Base-by-base conservation (phyloP, 768 basidiomycete genomes). In the Pleurotus platypus region DNA sequence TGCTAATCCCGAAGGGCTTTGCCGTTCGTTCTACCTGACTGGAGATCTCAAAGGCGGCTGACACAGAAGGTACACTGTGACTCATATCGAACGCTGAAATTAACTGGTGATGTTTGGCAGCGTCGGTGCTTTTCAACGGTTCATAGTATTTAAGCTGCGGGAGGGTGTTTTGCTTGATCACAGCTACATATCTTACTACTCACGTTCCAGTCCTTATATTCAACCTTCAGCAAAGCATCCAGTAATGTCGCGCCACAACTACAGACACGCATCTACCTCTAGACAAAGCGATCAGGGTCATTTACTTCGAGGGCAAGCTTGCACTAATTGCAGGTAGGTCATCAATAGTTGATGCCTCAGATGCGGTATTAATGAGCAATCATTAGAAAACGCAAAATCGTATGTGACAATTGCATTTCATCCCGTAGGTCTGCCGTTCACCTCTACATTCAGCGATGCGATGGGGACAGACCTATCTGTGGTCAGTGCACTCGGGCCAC, bases 401-500 rank as follows among this genome's bases (percentile, higher is more conserved):
- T 54, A 42, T 20, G 51, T 54, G n/a, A 16, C 27, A 16, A n/a
- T 59, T n/a, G 13, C 26, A 43, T 24, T 15, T 12, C 42, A 8
- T 38, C 24, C 9, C 42, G 46, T 22, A 7, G 12, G 12, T 20
- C 18, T 39, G 35, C 12, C 18, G 42, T 42, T 43, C 9, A 42
- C n/a, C 18, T 30, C 7, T 15, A 38, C n/a, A 18, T 27, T 7
- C 18, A 85, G 84, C 77, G 73, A 66, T 85, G 84, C 57, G 82
- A 85, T 62, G 81, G 81, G 0, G 59, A 61, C 3, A 73, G 74
- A 55, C 84, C 84, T 0, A 67, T 71, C 3, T 85, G 84, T 59
- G 71, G 74, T 5, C 83, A 78, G 54, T 85, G 84, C 61, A 50
- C 69, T 9, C 67, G 76, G 2, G 75, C 76, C 0, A 70, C 74